Evolutionary conservation across 2,329 filamentous ascomycete genomes (phyloP).

Genomic region (Xylariaceae sp.): DNA sequence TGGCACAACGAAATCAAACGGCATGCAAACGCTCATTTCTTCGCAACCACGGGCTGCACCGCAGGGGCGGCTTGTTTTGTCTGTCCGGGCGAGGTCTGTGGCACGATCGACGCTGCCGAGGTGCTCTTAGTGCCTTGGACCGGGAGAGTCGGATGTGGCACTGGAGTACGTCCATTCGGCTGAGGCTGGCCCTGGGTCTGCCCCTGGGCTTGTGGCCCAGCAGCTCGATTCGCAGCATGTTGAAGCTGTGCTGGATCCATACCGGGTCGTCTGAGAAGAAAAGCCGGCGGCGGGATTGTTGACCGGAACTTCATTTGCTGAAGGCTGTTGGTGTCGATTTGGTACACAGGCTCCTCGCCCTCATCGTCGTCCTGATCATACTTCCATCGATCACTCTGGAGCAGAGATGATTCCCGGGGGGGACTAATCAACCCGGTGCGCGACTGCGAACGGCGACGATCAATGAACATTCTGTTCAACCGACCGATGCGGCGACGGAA

Average conservation of each 20-base stretch:
- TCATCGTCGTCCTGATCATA: conserved; percentile 78
- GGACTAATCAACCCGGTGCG: conserved; percentile 23
- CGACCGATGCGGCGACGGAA: conserved; percentile 84
- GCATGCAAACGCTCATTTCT: no score
- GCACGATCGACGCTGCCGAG: conserved; percentile 1
- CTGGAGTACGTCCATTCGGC: no score
- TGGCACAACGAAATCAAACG: no score
- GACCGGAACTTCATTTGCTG: conserved; percentile 59
- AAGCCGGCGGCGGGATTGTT: conserved; percentile 51
- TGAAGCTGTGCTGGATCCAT: conserved; percentile 29
- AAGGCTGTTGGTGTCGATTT: conserved; percentile 69
- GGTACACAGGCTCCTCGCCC: conserved; percentile 72
- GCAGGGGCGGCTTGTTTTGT: conserved; percentile 5
- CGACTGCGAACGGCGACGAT: conserved; percentile 66
- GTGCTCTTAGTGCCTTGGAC: conserved; percentile 13
- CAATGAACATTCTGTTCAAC: conserved; percentile 82
- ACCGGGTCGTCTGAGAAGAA: conserved; percentile 39
- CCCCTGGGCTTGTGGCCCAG: conserved; percentile 22
- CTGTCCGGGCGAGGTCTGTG: conserved; percentile 10
- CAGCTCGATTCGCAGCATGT: conserved; percentile 20
- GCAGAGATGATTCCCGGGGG: conserved; percentile 28
- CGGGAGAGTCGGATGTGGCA: no score
- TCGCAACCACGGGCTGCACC: background rate
- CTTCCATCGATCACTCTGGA: conserved; percentile 70
- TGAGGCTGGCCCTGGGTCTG: conserved; percentile 11